Conservation (phyloP, 2,329 filamentous ascomycete species). For the Ascochyta viciae-villosae region DNA sequence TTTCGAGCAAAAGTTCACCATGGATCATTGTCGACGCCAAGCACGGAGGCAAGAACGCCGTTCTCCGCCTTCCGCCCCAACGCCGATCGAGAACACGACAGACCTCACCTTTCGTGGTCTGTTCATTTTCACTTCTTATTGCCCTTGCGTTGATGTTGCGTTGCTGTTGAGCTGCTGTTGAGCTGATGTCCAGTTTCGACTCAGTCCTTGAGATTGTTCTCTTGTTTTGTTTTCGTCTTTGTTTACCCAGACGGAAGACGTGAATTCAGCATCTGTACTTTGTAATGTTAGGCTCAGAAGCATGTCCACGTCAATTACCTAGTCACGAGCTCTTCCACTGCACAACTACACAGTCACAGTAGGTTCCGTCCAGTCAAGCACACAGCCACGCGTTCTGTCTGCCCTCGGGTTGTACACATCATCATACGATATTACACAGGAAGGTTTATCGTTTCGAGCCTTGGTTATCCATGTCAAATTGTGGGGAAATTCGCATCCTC, state of each 20-base stretch:
- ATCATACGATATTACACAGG: neutral
- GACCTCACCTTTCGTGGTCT: too few species aligned
- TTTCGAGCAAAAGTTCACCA: conserved; percentile 14
- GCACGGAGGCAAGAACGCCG: conserved; percentile 2
- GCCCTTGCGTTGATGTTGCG: too few species aligned
- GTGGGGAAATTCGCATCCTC: conserved; percentile 12
- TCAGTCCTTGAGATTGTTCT: too few species aligned
- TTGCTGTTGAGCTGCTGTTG: too few species aligned
- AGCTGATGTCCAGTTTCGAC: neutral
- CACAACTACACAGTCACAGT: neutral
- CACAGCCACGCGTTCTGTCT: neutral
- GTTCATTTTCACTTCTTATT: too few species aligned
- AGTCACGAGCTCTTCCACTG: neutral
- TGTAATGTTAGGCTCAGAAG: too few species aligned
- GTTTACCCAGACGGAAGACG: too few species aligned
- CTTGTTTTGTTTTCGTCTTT: too few species aligned
- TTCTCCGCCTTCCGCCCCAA: neutral
- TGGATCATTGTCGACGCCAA: conserved; percentile 1
- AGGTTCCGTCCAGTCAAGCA: too few species aligned
- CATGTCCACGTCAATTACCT: too few species aligned
- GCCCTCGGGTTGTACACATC: neutral
- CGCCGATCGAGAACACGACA: neutral
- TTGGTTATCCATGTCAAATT: conserved; percentile 13
- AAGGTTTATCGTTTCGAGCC: neutral
- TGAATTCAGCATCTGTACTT: too few species aligned